A percentile compares a stretch with the other conserved stretches of the same genome.
These are phyloP conservation scores for Pistacia atlantica DNA, from an alignment of 345 rosid genomes.

Conservation along the genomic window DNA sequence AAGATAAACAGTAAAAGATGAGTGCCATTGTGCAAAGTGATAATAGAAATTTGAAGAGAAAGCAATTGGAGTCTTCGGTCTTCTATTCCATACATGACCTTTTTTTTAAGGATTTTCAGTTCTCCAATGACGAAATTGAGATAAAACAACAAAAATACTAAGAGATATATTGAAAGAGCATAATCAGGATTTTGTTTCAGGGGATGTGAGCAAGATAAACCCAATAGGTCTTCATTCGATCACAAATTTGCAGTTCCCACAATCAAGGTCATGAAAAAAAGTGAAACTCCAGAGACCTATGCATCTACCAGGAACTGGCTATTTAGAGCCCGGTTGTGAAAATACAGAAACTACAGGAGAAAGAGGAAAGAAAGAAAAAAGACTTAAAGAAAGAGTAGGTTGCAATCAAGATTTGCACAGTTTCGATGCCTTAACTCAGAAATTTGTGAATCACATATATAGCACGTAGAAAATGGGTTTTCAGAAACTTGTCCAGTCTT, in stretches of 20 bases:
- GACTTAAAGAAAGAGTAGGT: conserved; percentile 79
- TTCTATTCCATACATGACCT: not conserved
- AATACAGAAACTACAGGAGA: not conserved
- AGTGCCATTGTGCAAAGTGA: not conserved
- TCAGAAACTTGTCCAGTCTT: conserved; percentile 28
- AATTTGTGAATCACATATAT: conserved; percentile 61
- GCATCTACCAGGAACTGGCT: not conserved
- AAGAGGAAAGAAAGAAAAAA: not conserved
- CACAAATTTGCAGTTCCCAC: not conserved
- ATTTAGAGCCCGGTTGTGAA: not conserved
- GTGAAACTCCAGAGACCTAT: not conserved
- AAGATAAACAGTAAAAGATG: not conserved
- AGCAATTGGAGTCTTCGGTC: not conserved
- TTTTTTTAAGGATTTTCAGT: not conserved
- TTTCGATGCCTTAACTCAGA: conserved; percentile 78
- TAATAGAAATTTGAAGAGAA: not conserved
- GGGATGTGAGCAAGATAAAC: not conserved
- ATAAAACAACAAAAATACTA: not conserved
- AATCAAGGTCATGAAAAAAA: not conserved
- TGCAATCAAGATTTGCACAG: conserved; percentile 97
- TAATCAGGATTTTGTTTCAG: not conserved
- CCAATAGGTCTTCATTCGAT: not conserved
- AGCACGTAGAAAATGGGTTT: conserved; percentile 68
- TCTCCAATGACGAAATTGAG: not conserved
- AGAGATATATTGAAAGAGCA: not conserved